These are phyloP conservation scores for Stentor roeselii DNA, from an alignment of 73 alveolate genomes.

Conservation along the genomic window DNA sequence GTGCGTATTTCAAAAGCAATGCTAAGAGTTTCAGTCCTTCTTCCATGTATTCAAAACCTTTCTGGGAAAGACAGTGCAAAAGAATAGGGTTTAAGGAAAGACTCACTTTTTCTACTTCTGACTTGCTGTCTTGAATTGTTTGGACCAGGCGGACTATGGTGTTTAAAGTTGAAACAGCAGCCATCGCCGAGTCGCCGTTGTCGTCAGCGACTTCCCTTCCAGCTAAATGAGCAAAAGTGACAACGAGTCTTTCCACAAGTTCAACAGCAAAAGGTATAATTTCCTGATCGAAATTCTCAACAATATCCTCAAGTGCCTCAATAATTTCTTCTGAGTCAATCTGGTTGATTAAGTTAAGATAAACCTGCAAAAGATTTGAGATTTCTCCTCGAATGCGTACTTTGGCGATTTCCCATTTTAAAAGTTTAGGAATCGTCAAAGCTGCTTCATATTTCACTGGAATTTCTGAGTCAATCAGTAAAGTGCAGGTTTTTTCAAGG, in stretches of 20 bases:
- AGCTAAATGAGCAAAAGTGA: conserved; percentile 49
- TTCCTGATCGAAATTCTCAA: conserved; percentile 57
- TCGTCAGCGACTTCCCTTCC: conserved; percentile 58
- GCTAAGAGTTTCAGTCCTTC: conserved; percentile 45
- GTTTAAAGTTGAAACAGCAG: conserved; percentile 74
- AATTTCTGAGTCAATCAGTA: conserved; percentile 51
- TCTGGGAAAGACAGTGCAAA: conserved; percentile 63
- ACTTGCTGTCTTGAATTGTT: conserved; percentile 39
- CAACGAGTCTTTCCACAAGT: conserved; percentile 52
- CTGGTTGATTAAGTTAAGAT: conserved; percentile 68
- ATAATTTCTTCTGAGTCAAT: conserved; percentile 81
- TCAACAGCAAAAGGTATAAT: conserved; percentile 79
- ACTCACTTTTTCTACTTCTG: conserved; percentile 33
- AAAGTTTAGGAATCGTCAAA: conserved; percentile 48
- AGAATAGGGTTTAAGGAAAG: conserved; percentile 46
- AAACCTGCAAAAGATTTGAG: conserved; percentile 51
- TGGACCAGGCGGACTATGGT: conserved; percentile 73
- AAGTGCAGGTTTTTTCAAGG: conserved; percentile 42
- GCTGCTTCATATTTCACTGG: conserved; percentile 85
- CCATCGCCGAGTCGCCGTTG: conserved; percentile 58
- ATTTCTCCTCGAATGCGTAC: conserved; percentile 58
- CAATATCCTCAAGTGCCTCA: conserved; percentile 82
- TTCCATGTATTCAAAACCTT: conserved; percentile 71
- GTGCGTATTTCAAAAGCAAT: conserved; percentile 30
- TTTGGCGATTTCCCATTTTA: conserved; percentile 49